Evolutionary conservation across 495 filamentous ascomycete genomes (phyloP), one percentile per base, ranked within the genome.

Genomic region (Xylaria scruposa): DNA sequence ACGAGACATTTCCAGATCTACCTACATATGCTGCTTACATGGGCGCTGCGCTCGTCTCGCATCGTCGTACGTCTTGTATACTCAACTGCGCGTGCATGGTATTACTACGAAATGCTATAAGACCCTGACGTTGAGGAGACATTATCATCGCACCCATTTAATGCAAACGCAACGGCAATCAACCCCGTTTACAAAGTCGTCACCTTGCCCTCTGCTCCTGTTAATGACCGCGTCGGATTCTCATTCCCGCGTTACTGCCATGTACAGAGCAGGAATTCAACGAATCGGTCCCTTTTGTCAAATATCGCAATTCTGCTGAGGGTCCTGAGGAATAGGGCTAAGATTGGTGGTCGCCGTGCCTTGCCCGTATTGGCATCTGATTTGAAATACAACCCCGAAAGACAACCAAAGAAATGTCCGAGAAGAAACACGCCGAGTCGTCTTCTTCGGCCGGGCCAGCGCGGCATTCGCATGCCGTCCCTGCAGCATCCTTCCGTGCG

Each of bases 401-500:
- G 67, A 72, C 67, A 73, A 70, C 74, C 73, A 63, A 53, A 72
- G 73, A 75, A 77, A 80, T 78, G 75, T 73, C 78, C 70, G 78
- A 78, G 53, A 78, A 75, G 76, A 80, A 80, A 71, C 58, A 69
- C 59, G 74, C 74, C 76, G 77, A 79, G 69, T 76, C 75, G 26
- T 78, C 77, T 68, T 77, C 77, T 71, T 72, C 80, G 73, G 81
- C 80, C 67, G 70, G 70, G 13, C 81, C 83, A 76, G 74, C 83
- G 75, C 79, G 83, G 77, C 79, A 83, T 70, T 80, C 81, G 31
- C 83, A 84, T 71, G 77, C 82, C 46, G 78, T 82, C 66, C 82
- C 83, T 78, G 79, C 81, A 77, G 82, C 82, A 70, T 84, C 83
- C 78, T 85, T 85, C 78, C 83, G 83, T 85, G 82, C 79, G 83